phyloP scores from a whole-genome alignment of 306 rosid species.

The Crataegus laevigata region DNA sequence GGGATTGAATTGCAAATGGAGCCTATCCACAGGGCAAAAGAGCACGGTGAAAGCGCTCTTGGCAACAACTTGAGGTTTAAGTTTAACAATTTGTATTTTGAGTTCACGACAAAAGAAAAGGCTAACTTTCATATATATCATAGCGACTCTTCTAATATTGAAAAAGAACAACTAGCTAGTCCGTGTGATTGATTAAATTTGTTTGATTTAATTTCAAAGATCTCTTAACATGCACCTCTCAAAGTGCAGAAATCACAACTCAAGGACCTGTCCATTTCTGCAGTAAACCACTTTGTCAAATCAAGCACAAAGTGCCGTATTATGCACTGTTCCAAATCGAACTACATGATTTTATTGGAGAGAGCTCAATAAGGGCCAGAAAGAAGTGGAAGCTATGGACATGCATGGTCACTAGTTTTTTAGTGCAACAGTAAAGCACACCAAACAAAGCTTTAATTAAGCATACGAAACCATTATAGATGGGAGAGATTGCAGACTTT shows the following conservation, averaged over 20 bases:
- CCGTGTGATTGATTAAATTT: not conserved
- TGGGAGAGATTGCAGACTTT: conserved; percentile 1
- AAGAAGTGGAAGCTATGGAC: not conserved
- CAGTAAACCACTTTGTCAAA: not conserved
- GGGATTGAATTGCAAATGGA: too few species aligned
- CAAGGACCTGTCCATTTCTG: not conserved
- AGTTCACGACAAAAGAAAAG: not conserved
- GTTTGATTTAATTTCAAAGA: not conserved
- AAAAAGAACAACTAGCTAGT: not conserved
- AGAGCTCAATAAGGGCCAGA: not conserved
- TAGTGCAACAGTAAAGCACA: not conserved
- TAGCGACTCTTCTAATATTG: too few species aligned
- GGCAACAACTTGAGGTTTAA: not conserved
- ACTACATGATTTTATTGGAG: not conserved
- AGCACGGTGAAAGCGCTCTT: not conserved
- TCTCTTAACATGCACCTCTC: not conserved
- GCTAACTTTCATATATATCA: too few species aligned
- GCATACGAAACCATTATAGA: not conserved
- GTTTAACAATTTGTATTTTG: not conserved
- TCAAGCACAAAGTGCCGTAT: not conserved
- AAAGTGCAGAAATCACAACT: not conserved
- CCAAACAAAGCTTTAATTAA: not conserved
- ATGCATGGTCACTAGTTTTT: not conserved
- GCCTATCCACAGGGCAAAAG: too few species aligned
- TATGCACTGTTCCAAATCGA: not conserved